Percentiles rank a stretch among this genome's conserved stretches.
phyloP scores from a whole-genome alignment of 768 basidiomycete genomes.

The Clavaria fumosa region DNA sequence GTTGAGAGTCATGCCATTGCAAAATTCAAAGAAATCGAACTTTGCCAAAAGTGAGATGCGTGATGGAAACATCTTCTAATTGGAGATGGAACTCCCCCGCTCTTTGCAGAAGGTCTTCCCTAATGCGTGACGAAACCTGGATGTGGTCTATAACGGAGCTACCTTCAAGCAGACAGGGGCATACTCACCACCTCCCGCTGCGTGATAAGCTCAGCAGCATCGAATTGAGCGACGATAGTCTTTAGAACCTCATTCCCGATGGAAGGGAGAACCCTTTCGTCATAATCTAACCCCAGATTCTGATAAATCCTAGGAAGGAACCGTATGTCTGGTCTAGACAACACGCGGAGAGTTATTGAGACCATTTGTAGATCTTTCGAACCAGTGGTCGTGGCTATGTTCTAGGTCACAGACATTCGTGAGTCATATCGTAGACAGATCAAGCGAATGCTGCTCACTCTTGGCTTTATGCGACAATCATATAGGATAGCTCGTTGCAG shows the following conservation, averaged over 20 bases:
- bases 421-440: too few species aligned
- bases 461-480: constrained; percentile 93
- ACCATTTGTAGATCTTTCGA: constrained; percentile 99
- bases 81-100: constrained; percentile 94
- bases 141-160: constrained; percentile 1
- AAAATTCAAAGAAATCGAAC: constrained; percentile 21
- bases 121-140: constrained; percentile 81
- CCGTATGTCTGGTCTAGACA: constrained; percentile 80
- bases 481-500: constrained; percentile 92
- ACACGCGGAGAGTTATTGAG: constrained; percentile 87
- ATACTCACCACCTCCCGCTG: constrained; percentile 86
- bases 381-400: constrained; percentile 97
- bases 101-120: constrained; percentile 81
- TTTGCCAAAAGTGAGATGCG: constrained; percentile 79
- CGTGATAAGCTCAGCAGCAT: constrained; percentile 92
- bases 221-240: constrained; percentile 96
- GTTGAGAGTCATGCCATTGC: not conserved
- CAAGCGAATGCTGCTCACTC: constrained; percentile 33
- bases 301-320: constrained; percentile 93
- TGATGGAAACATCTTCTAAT: constrained; percentile 95
- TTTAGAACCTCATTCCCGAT: constrained; percentile 98
- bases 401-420: constrained; percentile 31
- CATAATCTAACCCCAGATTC: constrained; percentile 88
- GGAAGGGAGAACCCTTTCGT: constrained; percentile 93
- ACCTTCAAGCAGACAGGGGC: not conserved